Base-by-base conservation (phyloP, 495 filamentous ascomycete genomes). In the Aspergillus homomorphus region DNA sequence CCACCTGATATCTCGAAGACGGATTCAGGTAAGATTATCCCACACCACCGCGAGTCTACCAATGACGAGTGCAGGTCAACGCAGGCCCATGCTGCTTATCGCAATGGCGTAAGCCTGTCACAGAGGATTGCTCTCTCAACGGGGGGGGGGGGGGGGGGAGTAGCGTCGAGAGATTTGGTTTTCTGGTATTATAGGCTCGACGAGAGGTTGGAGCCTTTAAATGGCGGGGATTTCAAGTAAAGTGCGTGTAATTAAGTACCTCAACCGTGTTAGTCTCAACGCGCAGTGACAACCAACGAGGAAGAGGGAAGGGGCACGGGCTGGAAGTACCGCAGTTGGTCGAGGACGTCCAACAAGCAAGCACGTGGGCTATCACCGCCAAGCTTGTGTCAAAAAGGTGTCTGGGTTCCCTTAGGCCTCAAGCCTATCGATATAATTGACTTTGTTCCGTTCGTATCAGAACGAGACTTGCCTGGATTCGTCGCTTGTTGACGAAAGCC, bases 1-100 rank as follows among this genome's bases (percentile, higher is more conserved):
- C 65, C 67, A 65, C 62, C 56, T 67, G 26, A 24, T 15, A 6
- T 22, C 12, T 16, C 18, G 46, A 4, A 26, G 20, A 23, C 24
- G 22, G 8, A 15, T n/a, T 8, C 21, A 24, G 46, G n/a, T 28
- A 50, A 30, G 48, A 51, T 38, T 38, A 38, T 38, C 12, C 33
- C 8, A 12, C 33, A 10, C 10, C 15, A 2, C 2, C 33, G 10
- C 4, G 33, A 6, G 7, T 38, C 33, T 38, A 14, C 33, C 33
- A 38, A 38, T 38, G 33, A 12, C 33, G 33, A 38, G 33, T 38
- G 33, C 33, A 38, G 33, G 33, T 38, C 26, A 5, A 12, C 10
- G 33, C 4, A 6, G 33, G 33, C 10, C 33, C 33, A 38, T 14
- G 33, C 33, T 38, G 2, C 33, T 38, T 38, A 38, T 38, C 33